Evolutionary conservation across 2,329 filamentous ascomycete species (phyloP).

Genomic region (Trichophyton verrucosum): DNA sequence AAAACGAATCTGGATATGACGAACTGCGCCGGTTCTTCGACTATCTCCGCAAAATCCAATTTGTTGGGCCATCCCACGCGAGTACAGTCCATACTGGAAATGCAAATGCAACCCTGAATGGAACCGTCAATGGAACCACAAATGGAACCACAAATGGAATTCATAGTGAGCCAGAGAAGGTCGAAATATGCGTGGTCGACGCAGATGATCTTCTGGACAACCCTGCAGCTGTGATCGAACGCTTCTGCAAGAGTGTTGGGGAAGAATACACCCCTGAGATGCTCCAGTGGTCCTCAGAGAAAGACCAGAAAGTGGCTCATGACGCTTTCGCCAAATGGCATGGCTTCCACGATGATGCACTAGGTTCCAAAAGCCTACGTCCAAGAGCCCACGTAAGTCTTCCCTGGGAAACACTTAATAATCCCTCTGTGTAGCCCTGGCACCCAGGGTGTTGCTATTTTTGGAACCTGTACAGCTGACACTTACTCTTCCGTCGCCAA

Average conservation of each 20-base stretch:
- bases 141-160: conserved; percentile 12
- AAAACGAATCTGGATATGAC: conserved; percentile 76
- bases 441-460: not conserved
- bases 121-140: conserved; percentile 1
- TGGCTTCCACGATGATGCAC: conserved; percentile 91
- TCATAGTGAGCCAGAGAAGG: conserved; percentile 17
- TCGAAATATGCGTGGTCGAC: conserved; percentile 74
- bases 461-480: not conserved
- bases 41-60: conserved; percentile 55
- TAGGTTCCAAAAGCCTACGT: conserved; percentile 65
- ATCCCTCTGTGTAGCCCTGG: not conserved
- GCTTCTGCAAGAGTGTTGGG: conserved; percentile 71
- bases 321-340: conserved; percentile 90
- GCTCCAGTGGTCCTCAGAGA: conserved; percentile 71
- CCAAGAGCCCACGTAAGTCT: conserved; percentile 38
- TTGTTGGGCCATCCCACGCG: conserved; percentile 58
- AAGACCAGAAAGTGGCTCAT: conserved; percentile 55
- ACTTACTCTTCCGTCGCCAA: not conserved
- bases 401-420: not conserved
- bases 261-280: conserved; percentile 64
- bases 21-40: conserved; percentile 83
- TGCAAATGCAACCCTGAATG: conserved; percentile 16
- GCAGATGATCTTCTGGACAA: conserved; percentile 88
- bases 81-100: conserved; percentile 26
- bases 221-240: conserved; percentile 60